These are phyloP conservation scores for Botrytis deweyae DNA, from an alignment of 2,329 filamentous ascomycete species.

Conservation along the genomic window DNA sequence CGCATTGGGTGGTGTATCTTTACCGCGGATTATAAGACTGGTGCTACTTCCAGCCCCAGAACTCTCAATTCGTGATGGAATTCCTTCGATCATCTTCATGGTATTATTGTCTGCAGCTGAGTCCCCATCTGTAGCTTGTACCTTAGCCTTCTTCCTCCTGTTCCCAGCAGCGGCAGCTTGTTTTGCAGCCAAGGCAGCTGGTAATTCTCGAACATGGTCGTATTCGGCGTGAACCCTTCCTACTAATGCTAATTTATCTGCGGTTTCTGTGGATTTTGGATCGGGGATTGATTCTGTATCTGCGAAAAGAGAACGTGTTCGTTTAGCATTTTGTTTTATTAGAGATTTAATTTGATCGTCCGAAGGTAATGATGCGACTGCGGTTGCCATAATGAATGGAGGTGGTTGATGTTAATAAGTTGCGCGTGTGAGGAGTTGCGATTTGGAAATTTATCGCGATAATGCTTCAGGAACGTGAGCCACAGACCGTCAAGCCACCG, in stretches of 20 bases:
- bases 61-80: conserved; percentile 45
- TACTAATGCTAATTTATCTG: conserved; percentile 35
- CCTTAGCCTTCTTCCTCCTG: conserved; percentile 60
- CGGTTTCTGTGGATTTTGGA: conserved; percentile 31
- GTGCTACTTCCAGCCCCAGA: conserved; percentile 44
- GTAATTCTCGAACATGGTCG: conserved; percentile 71
- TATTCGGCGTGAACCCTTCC: conserved; percentile 60
- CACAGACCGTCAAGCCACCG: background rate
- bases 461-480: conserved; percentile 19
- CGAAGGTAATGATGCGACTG: conserved; percentile 8
- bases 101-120: conserved; percentile 47
- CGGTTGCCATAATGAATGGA: conserved; percentile 16
- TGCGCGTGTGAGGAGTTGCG: background rate
- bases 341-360: conserved; percentile 41
- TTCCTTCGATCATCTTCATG: conserved; percentile 66
- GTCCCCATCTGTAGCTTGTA: conserved; percentile 42
- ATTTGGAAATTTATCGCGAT: conserved; percentile 20
- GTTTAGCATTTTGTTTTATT: conserved; percentile 45
- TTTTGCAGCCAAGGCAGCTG: conserved; percentile 74
- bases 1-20: conserved; percentile 52
- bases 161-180: conserved; percentile 64
- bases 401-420: conserved; percentile 6
- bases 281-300: conserved; percentile 30
- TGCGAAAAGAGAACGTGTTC: conserved; percentile 44
- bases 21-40: conserved; percentile 54